Conservation (phyloP, 805 yeast species). For the Saturnispora halmiae region DNA sequence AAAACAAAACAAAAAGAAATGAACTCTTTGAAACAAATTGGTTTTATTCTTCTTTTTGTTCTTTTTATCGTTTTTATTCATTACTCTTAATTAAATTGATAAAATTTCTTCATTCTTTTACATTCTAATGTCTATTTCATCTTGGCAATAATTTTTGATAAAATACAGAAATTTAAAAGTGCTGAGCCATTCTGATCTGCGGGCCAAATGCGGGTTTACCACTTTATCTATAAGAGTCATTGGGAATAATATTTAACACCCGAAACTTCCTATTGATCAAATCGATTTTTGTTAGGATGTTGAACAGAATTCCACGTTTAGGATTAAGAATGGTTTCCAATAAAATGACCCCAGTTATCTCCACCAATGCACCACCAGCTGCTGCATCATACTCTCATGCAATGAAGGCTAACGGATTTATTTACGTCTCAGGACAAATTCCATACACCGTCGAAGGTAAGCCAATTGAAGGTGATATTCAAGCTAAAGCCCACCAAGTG, state of each 20-base stretch:
- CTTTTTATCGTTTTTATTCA: too few species aligned
- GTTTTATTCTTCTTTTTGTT: too few species aligned
- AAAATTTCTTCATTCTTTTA: too few species aligned
- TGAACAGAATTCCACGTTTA: slow-evolving; percentile 10
- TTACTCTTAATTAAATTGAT: too few species aligned
- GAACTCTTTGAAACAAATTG: too few species aligned
- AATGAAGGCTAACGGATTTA: slow-evolving; percentile 77
- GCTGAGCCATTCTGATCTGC: neutral
- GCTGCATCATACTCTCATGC: slow-evolving; percentile 98
- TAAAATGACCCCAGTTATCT: slow-evolving; percentile 38
- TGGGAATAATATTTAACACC: too few species aligned
- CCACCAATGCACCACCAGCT: slow-evolving; percentile 86
- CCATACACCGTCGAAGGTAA: slow-evolving; percentile 80
- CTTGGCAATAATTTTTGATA: too few species aligned
- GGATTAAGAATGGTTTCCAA: slow-evolving; percentile 28
- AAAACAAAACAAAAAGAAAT: too few species aligned
- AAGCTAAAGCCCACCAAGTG: slow-evolving; percentile 70
- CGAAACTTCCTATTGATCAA: too few species aligned
- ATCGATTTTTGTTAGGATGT: slow-evolving; percentile 1
- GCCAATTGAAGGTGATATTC: slow-evolving; percentile 67
- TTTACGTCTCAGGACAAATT: slow-evolving; percentile 92
- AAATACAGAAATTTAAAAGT: neutral
- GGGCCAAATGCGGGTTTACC: neutral
- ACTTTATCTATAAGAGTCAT: neutral
- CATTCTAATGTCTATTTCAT: too few species aligned